Base-by-base conservation (phyloP, 306 rosid genomes). In the Medicago lupulina region DNA sequence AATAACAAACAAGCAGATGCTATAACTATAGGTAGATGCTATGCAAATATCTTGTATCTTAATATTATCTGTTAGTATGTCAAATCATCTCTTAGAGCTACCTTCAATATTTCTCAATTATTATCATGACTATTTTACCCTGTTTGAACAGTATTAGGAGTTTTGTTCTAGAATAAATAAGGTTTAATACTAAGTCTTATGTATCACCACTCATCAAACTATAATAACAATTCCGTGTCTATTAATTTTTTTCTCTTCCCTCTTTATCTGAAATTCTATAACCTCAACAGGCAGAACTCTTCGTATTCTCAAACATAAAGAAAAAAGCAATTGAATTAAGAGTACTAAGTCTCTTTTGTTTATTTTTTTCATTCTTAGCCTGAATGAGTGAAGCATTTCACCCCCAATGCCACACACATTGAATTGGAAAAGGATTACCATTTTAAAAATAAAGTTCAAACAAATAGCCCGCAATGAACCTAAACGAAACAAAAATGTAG, bases 321-420 rank as follows among this genome's bases (percentile, higher is more conserved):
- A 18, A 64, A 46, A 67, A 58, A 39, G 10, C 46, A 51, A 59
- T 11, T 49, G 76, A 57, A 31, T 67, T 66, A 67, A 60, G 18
- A 59, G 8, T 47, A 18, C 62, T 39, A 49, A 38, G 19, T 47
- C 38, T 55, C 18, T 17, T 4, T 64, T 46, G 9, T 44, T 66
- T 4, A 9, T 9, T 19, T 71, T 23, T 65, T 16, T 49, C 65
- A 69, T 34, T 68, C 55, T 28, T 18, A 21, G 61, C 38, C 67
- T 73, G 50, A 55, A 36, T 51, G 57, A 64, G 63, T 13, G 40
- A 58, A 58, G 55, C 57, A 71, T 21, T 76, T 55, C 73, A 77
- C 36, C 60, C 62, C 9, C 68, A 9, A 65, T 58, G 43, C 60
- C 62, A 59, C 43, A 61, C 59, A 51, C 31, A 74, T 57, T 17